phyloP scores from a whole-genome alignment of 1,139 yeast genomes.

The Debaryomycetaceae sp. region DNA sequence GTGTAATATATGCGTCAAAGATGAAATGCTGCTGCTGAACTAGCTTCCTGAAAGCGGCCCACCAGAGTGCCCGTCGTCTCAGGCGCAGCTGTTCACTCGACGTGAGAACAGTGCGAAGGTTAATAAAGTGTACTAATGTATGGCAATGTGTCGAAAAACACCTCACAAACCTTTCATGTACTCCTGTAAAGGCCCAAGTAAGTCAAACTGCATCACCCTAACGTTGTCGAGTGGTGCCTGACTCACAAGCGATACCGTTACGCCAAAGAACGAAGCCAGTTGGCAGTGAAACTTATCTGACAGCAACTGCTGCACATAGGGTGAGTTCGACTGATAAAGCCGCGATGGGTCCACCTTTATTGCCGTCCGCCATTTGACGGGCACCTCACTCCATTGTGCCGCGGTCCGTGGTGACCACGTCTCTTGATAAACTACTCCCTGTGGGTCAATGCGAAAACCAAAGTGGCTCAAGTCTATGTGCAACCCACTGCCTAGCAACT shows the following conservation, averaged over 20 bases:
- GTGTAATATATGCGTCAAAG: too few relatives aligned
- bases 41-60: not conserved
- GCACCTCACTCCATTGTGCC: too few relatives aligned
- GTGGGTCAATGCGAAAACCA: too few relatives aligned
- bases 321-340: too few relatives aligned
- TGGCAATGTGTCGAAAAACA: too few relatives aligned
- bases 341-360: too few relatives aligned
- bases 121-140: too few relatives aligned
- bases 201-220: constrained; percentile 2
- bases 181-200: constrained; percentile 2
- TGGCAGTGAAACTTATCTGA: constrained; percentile 4
- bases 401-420: too few relatives aligned
- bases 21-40: too few relatives aligned
- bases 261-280: constrained; percentile 1
- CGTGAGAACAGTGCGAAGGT: not conserved
- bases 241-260: constrained; percentile 5
- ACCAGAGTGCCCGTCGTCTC: not conserved
- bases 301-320: too few relatives aligned
- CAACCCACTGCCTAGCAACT: constrained; percentile 58
- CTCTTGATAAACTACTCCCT: too few relatives aligned
- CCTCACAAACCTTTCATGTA: not conserved
- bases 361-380: too few relatives aligned
- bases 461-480: constrained; percentile 43
- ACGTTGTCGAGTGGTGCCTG: constrained; percentile 3
- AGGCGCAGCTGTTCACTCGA: not conserved